A percentile compares a stretch with the other conserved stretches of the same genome.
These are phyloP conservation scores for Xylaria polymorpha DNA, from an alignment of 2,329 filamentous ascomycete genomes.

Conservation along the genomic window DNA sequence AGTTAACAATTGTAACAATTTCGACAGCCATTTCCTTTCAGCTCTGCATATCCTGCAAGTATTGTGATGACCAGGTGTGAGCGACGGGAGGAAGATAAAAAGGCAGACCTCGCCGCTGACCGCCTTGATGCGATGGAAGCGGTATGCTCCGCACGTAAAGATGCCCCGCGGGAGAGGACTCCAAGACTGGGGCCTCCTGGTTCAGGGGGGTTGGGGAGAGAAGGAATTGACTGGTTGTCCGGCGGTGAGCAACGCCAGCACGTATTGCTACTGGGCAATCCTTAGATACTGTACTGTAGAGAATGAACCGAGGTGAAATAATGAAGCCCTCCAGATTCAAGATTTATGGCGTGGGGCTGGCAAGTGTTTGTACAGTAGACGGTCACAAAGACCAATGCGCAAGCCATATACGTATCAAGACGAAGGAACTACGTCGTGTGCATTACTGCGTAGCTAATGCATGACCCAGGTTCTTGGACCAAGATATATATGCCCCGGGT, in stretches of 20 bases:
- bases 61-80: constrained; percentile 25
- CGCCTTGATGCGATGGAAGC: constrained; percentile 24
- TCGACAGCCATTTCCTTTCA: constrained; percentile 46
- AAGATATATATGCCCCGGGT: constrained; percentile 30
- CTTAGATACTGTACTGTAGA: not conserved
- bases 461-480: constrained; percentile 28
- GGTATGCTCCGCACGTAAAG: constrained; percentile 13
- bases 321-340: constrained; percentile 8
- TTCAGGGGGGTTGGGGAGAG: constrained; percentile 30
- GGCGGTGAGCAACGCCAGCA: constrained; percentile 34
- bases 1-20: constrained; percentile 50
- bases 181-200: constrained; percentile 28
- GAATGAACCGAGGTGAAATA: constrained; percentile 22
- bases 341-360: constrained; percentile 13
- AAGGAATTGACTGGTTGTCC: constrained; percentile 22
- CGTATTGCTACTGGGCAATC: constrained; percentile 18
- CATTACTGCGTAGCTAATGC: constrained; percentile 32
- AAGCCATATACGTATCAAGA: constrained; percentile 22
- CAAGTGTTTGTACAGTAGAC: not conserved
- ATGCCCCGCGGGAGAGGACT: constrained; percentile 28
- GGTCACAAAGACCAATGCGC: constrained; percentile 10
- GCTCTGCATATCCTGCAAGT: constrained; percentile 23
- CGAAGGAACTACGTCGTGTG: constrained; percentile 19
- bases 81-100: constrained; percentile 31
- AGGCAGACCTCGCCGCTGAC: constrained; percentile 32